Conservation (phyloP, 805 yeast species). For the Brettanomyces naardenensis region DNA sequence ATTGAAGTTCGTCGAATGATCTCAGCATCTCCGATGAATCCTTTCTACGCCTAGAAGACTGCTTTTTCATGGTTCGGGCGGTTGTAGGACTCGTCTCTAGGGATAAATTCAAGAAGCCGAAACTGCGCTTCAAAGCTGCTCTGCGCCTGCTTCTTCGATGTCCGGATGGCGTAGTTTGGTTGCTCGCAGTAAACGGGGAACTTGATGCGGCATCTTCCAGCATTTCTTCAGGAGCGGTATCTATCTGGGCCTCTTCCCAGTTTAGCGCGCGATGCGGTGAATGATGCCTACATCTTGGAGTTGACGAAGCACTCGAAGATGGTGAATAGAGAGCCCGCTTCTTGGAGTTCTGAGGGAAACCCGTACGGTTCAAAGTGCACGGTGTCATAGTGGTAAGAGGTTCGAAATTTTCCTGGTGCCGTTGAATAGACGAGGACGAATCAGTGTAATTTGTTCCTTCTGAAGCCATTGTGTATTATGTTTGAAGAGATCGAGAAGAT, state of each 20-base stretch:
- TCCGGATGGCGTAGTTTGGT: not conserved
- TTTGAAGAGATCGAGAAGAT: too few species aligned
- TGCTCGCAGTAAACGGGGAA: constrained; percentile 1
- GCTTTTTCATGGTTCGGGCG: not conserved
- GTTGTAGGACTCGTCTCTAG: constrained; percentile 28
- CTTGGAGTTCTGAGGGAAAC: constrained; percentile 21
- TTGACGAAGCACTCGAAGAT: constrained; percentile 16
- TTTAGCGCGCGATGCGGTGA: too few species aligned
- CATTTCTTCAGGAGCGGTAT: not conserved
- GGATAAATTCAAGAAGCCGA: constrained; percentile 42
- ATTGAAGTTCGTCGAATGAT: too few species aligned
- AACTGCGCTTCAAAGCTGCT: constrained; percentile 40
- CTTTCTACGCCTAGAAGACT: too few species aligned
- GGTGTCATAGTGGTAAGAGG: constrained; percentile 15
- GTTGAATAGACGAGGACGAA: too few species aligned
- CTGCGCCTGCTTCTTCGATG: constrained; percentile 12
- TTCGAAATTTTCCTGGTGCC: too few species aligned
- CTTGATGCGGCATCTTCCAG: constrained; percentile 7
- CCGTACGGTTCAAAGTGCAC: constrained; percentile 18
- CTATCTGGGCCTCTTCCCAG: too few species aligned
- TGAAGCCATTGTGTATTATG: too few species aligned
- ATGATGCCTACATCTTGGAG: constrained; percentile 6
- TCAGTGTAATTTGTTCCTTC: too few species aligned
- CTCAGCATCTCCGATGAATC: too few species aligned
- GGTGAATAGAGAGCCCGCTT: constrained; percentile 23